phyloP scores from a whole-genome alignment of 306 rosid species.

The Argentina anserina region DNA sequence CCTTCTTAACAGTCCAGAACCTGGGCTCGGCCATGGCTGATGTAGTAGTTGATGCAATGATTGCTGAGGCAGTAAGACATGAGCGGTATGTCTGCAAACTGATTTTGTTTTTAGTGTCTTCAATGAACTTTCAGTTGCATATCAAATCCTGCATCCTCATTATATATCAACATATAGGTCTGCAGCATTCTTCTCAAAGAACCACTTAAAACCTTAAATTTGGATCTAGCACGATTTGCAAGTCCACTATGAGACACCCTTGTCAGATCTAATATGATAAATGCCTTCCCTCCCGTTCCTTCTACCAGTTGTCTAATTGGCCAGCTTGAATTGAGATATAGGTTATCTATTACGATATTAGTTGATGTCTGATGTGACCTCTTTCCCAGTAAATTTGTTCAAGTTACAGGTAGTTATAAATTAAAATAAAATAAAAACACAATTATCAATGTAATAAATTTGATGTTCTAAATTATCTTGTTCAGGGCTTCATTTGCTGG shows the following conservation, averaged over 20 bases:
- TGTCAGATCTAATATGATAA: neutral
- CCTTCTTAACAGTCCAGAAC: slow-evolving; percentile 67
- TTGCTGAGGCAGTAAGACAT: slow-evolving; percentile 78
- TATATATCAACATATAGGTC: neutral
- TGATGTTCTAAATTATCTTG: slow-evolving; percentile 13
- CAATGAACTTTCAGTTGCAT: slow-evolving; percentile 16
- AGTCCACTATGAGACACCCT: neutral
- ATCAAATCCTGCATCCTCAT: neutral
- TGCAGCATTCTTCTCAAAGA: neutral
- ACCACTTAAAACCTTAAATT: neutral
- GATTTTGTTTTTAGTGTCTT: slow-evolving; percentile 16
- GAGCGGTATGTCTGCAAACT: slow-evolving; percentile 50
- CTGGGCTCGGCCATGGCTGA: slow-evolving; percentile 91
- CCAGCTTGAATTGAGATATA: neutral
- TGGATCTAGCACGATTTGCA: neutral
- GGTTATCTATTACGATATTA: neutral
- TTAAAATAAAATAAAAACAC: neutral
- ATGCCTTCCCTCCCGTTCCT: neutral
- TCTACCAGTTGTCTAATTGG: slow-evolving; percentile 11
- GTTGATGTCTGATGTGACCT: slow-evolving; percentile 1
- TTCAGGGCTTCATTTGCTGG: slow-evolving; percentile 74
- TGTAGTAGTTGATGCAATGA: slow-evolving; percentile 93
- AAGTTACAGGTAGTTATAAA: too few relatives aligned
- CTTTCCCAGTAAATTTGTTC: too few relatives aligned
- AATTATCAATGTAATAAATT: neutral